Percentiles rank a stretch among this genome's conserved stretches.
Conservation (phyloP, 1,284 basidiomycete species). For the Sutorius eximius region DNA sequence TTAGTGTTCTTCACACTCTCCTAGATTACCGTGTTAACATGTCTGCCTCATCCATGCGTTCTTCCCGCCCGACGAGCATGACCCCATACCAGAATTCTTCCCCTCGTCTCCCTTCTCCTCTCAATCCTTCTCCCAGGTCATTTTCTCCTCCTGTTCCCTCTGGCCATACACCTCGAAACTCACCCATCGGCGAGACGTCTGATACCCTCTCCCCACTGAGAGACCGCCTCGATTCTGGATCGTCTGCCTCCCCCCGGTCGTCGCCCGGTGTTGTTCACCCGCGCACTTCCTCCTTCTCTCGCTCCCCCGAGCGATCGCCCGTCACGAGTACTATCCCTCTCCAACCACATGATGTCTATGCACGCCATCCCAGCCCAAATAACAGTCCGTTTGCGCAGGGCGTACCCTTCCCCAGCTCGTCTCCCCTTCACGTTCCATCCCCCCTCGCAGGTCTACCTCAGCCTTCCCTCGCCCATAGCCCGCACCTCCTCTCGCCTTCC, state of each 20-base stretch:
- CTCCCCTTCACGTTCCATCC: conserved; percentile 10
- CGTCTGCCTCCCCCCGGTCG: conserved; percentile 1
- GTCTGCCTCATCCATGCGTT: conserved; percentile 10
- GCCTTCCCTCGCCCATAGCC: background rate
- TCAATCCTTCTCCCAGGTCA: conserved; percentile 14
- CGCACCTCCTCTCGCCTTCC: conserved; percentile 9
- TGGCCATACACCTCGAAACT: conserved; percentile 6
- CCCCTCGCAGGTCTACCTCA: conserved; percentile 9
- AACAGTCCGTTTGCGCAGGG: conserved; percentile 13
- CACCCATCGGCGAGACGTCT: conserved; percentile 13
- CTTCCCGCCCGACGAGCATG: conserved; percentile 14
- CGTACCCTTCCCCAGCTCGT: conserved; percentile 14
- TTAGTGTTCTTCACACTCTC: conserved; percentile 9
- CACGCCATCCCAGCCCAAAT: conserved; percentile 12
- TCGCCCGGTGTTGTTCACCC: background rate
- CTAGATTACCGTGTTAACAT: background rate
- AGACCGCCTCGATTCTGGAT: conserved; percentile 14
- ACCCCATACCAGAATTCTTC: conserved; percentile 14
- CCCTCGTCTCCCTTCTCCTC: conserved; percentile 21
- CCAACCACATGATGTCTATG: conserved; percentile 4
- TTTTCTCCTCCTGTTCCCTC: conserved; percentile 6
- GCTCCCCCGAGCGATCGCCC: conserved; percentile 16
- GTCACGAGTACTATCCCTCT: background rate
- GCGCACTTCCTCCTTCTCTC: conserved; percentile 19
- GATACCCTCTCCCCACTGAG: conserved; percentile 25